Conservation (phyloP, 139 green algal genomes). For the Picochlorum sp. region DNA sequence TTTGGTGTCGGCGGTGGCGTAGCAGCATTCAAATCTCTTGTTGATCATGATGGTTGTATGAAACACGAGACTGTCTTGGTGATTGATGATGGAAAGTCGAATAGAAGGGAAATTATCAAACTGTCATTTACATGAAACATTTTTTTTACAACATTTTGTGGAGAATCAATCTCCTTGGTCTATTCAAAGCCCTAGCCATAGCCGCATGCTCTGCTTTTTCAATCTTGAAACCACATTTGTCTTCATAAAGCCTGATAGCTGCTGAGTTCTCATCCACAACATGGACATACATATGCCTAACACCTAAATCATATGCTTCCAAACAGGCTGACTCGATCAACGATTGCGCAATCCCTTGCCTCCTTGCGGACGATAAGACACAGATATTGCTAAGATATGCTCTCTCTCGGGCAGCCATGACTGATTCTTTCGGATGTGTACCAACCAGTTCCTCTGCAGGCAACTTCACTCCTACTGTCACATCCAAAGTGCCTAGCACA, state of each 20-base stretch:
- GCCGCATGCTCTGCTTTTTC: constrained; percentile 44
- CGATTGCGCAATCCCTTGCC: constrained; percentile 20
- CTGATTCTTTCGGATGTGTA: constrained; percentile 17
- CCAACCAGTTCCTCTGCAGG: constrained; percentile 68
- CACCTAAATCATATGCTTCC: constrained; percentile 12
- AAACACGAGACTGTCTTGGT: constrained; percentile 1
- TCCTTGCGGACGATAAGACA: constrained; percentile 33
- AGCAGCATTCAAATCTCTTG: constrained; percentile 47
- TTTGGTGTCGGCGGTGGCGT: constrained; percentile 92
- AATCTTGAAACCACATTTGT: constrained; percentile 36
- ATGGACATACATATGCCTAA: constrained; percentile 58
- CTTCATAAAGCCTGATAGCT: constrained; percentile 46
- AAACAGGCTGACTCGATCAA: constrained; percentile 5
- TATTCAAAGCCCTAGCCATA: constrained; percentile 28
- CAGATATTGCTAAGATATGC: constrained; percentile 80
- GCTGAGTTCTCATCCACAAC: constrained; percentile 51
- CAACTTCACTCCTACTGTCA: constrained; percentile 59
- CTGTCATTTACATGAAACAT: constrained; percentile 9
- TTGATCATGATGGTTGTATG: constrained; percentile 25
- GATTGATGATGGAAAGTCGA: constrained; percentile 25
- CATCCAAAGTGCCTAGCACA: constrained; percentile 61
- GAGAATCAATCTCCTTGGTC: constrained; percentile 47
- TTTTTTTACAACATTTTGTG: constrained; percentile 8
- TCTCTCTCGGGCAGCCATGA: not conserved
- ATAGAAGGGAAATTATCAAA: constrained; percentile 25